Conservation (phyloP, 106 monocot genomes). For the Iris macrosiphon region DNA sequence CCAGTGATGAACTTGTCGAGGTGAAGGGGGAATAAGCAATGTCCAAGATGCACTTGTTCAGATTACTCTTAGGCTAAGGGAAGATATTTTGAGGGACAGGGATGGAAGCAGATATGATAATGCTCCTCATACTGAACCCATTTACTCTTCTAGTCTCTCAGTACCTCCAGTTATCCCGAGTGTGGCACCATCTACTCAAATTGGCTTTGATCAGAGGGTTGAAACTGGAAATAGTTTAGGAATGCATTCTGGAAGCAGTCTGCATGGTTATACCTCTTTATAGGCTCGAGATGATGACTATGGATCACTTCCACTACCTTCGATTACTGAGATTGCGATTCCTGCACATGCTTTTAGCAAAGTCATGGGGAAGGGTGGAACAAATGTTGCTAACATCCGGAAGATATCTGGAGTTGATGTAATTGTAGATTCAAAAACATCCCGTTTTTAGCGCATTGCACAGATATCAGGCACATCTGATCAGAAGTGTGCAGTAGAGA, state of each 20-base stretch:
- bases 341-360: conserved; percentile 71
- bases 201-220: conserved; percentile 60
- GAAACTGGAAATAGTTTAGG: conserved; percentile 53
- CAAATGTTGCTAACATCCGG: conserved; percentile 77
- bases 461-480: conserved; percentile 80
- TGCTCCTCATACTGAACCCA: conserved; percentile 27
- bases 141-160: conserved; percentile 34
- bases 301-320: conserved; percentile 25
- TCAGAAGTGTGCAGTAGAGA: conserved; percentile 83
- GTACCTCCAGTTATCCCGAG: conserved; percentile 37
- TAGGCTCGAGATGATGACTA: conserved; percentile 68
- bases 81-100: conserved; percentile 64
- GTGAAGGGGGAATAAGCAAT: conserved; percentile 58
- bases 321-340: conserved; percentile 57
- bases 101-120: conserved; percentile 31
- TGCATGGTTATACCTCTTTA: conserved; percentile 54
- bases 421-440: conserved; percentile 77
- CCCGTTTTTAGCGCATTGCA: conserved; percentile 67
- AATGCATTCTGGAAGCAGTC: conserved; percentile 31
- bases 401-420: conserved; percentile 94
- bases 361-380: conserved; percentile 87
- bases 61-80: conserved; percentile 74
- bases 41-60: conserved; percentile 80
- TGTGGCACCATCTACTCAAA: conserved; percentile 24
- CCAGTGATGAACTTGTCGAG: conserved; percentile 84